phyloP scores from a whole-genome alignment of 345 rosid species.

The Streptanthus diversifolius region DNA sequence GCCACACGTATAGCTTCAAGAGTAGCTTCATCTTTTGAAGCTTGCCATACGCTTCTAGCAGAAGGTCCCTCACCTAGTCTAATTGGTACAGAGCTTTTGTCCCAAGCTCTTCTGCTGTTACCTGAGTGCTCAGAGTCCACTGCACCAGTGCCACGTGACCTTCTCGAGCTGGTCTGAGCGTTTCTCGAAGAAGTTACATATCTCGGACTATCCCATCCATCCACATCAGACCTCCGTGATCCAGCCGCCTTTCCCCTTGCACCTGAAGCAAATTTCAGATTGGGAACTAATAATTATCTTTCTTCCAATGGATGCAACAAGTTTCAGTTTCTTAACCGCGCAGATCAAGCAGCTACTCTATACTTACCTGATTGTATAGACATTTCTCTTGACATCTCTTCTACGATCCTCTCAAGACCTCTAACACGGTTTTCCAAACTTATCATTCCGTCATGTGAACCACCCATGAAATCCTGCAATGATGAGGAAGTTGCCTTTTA shows the following conservation, averaged over 20 bases:
- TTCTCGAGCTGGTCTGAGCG: slow-evolving; percentile 55
- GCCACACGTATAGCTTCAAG: slow-evolving; percentile 97
- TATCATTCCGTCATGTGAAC: slow-evolving; percentile 85
- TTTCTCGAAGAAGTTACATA: slow-evolving; percentile 60
- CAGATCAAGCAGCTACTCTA: slow-evolving; percentile 48
- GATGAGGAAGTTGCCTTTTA: slow-evolving; percentile 13
- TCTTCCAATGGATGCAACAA: slow-evolving; percentile 41
- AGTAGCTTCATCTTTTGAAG: slow-evolving; percentile 97
- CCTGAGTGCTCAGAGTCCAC: slow-evolving; percentile 54
- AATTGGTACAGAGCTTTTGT: slow-evolving; percentile 62
- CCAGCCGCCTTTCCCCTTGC: slow-evolving; percentile 55
- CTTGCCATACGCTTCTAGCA: slow-evolving; percentile 98
- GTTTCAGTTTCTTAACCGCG: slow-evolving; percentile 36
- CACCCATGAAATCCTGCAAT: slow-evolving; percentile 95
- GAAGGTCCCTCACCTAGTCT: slow-evolving; percentile 98
- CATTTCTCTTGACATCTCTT: slow-evolving; percentile 85
- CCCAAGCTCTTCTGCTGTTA: slow-evolving; percentile 77
- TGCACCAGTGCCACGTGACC: slow-evolving; percentile 47
- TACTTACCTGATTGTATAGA: slow-evolving; percentile 70
- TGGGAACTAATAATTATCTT: slow-evolving; percentile 38
- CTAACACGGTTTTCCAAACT: slow-evolving; percentile 85
- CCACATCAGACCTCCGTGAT: slow-evolving; percentile 68
- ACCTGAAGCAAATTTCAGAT: slow-evolving; percentile 44
- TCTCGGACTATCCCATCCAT: slow-evolving; percentile 67
- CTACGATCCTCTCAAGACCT: slow-evolving; percentile 92